Conservation (phyloP, 208 protist genomes). For the Wallacemonas sp. region DNA sequence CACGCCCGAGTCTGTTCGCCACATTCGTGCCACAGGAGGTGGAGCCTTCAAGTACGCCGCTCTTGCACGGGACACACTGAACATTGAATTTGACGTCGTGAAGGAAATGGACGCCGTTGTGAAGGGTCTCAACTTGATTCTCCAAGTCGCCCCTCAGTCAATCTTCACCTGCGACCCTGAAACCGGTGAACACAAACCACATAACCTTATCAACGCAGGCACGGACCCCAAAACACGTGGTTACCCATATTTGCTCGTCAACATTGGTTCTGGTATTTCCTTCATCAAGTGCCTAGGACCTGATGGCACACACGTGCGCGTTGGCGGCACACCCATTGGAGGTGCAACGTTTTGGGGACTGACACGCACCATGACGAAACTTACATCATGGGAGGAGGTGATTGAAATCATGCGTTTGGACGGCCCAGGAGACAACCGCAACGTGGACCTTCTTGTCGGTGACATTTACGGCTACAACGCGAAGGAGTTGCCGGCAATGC, state of each 20-base stretch:
- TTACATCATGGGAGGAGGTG: constrained; percentile 95
- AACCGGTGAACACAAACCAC: constrained; percentile 62
- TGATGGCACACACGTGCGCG: constrained; percentile 88
- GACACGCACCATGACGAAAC: constrained; percentile 90
- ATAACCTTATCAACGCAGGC: constrained; percentile 52
- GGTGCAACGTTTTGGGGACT: constrained; percentile 98
- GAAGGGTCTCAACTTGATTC: constrained; percentile 83
- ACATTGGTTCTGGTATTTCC: constrained; percentile 97
- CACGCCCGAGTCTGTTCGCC: constrained; percentile 33
- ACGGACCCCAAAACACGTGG: constrained; percentile 39
- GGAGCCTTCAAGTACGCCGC: constrained; percentile 89
- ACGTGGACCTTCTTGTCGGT: constrained; percentile 96
- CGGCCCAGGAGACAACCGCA: constrained; percentile 91
- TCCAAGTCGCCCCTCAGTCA: constrained; percentile 61
- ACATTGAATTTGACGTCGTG: constrained; percentile 75
- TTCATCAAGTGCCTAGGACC: constrained; percentile 93
- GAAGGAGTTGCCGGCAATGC: constrained; percentile 85
- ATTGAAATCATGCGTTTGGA: constrained; percentile 93
- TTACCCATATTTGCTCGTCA: constrained; percentile 97
- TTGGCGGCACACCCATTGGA: constrained; percentile 95
- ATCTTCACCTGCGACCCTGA: constrained; percentile 83
- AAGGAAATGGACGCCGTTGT: constrained; percentile 91
- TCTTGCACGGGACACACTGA: constrained; percentile 45
- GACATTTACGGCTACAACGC: constrained; percentile 98
- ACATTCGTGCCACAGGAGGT: constrained; percentile 85